Base-by-base conservation (phyloP, 306 rosid species). In the Gynostemma pentaphyllum region DNA sequence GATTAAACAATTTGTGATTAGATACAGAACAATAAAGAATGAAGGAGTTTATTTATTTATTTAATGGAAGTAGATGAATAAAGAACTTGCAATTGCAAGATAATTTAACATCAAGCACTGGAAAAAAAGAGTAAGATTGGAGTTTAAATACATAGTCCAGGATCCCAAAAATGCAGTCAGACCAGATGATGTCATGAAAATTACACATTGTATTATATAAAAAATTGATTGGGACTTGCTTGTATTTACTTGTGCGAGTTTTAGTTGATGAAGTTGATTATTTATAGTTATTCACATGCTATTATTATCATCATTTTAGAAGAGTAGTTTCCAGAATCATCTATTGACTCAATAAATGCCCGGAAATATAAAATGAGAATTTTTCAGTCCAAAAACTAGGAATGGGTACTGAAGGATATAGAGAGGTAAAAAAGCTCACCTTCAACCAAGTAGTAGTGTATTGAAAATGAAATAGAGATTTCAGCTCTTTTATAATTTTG, bases 1-100 rank as follows among this genome's bases (percentile, higher is more conserved):
- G 74, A 76, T 34, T 27, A 44, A 60, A 42, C 70, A 54, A 79
- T 36, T 51, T 52, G 64, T 21, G 45, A 71, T 71, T 55, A 78
- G 75, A 73, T 65, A 64, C 28, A 62, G 64, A 70, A 68, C 70
- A 63, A 65, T 12, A 44, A 39, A 7, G 26, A 66, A 59, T 29
- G 28, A 16, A 10, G 41, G 15, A n/a, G n/a, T n/a, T n/a, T n/a
- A n/a, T 24, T 28, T 45, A 44, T 44, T 26, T 8, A 42, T n/a
- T n/a, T n/a, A 42, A 9, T 42, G 64, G 29, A 62, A 44, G 27
- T 45, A 26, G 26, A 28, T 15, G 49, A 52, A 24, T 23, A 60
- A 40, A 60, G 34, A 12, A 16, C 18, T 10, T 6, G 24, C 22
- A 40, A 34, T 61, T 40, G 23, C 30, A 60, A 60, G 48, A 41